phyloP scores from a whole-genome alignment of 1,284 basidiomycete genomes.

The Heterobasidion parviporum region DNA sequence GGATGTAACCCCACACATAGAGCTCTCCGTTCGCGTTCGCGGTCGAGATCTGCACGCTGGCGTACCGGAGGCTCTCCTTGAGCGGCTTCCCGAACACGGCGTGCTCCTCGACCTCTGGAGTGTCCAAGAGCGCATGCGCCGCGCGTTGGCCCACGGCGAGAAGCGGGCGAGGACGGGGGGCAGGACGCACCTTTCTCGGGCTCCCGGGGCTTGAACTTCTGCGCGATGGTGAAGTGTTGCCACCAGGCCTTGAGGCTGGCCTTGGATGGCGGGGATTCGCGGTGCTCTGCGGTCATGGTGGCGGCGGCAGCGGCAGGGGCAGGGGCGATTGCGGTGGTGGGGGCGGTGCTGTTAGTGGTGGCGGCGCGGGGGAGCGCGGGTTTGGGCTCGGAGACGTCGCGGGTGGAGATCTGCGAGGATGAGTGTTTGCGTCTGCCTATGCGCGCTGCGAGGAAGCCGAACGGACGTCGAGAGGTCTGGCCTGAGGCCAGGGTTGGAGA shows the following conservation, averaged over 20 bases:
- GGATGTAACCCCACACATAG: constrained; percentile 91
- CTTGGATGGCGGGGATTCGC: constrained; percentile 1
- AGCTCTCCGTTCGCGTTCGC: constrained; percentile 75
- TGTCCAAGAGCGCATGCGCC: too few species aligned
- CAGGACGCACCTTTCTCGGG: constrained; percentile 5
- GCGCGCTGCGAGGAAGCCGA: neutral
- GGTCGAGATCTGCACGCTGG: constrained; percentile 93
- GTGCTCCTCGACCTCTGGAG: constrained; percentile 19
- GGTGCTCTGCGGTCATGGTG: constrained; percentile 4
- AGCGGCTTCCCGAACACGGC: constrained; percentile 84
- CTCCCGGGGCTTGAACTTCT: constrained; percentile 5
- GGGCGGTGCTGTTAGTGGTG: neutral
- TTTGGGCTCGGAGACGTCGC: neutral
- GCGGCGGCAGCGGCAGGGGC: neutral
- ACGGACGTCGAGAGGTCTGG: neutral
- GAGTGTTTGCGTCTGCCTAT: neutral
- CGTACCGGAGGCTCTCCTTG: constrained; percentile 76
- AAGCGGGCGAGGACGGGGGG: neutral
- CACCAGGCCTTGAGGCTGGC: constrained; percentile 10
- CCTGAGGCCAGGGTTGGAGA: neutral
- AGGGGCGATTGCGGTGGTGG: neutral
- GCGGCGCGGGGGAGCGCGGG: neutral
- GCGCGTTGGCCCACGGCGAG: too few species aligned
- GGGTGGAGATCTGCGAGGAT: neutral
- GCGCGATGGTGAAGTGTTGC: constrained; percentile 12